Evolutionary conservation across 768 basidiomycete species (phyloP).

Genomic region (Russula earlei): DNA sequence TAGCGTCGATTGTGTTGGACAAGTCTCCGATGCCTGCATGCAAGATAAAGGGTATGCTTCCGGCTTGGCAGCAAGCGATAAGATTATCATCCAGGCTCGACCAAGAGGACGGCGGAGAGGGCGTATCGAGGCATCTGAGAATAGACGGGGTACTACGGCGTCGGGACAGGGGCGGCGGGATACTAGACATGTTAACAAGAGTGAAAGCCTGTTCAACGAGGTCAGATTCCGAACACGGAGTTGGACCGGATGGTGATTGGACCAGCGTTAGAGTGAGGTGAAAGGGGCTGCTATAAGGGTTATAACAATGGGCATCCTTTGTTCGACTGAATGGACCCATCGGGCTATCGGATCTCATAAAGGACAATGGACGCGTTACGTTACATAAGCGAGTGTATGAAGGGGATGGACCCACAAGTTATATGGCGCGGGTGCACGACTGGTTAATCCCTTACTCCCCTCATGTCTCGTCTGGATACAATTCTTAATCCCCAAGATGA

Average conservation of each 20-base stretch:
- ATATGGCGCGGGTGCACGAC: slow-evolving; percentile 4
- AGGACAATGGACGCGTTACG: slow-evolving; percentile 11
- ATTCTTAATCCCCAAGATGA: slow-evolving; percentile 18
- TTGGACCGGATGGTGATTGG: too few relatives aligned
- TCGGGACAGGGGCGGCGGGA: background rate
- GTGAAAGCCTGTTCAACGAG: background rate
- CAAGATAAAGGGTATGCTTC: slow-evolving; percentile 18
- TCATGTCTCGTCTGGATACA: slow-evolving; percentile 20
- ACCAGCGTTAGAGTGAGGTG: too few relatives aligned
- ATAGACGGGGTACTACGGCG: slow-evolving; percentile 13
- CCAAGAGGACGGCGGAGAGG: slow-evolving; percentile 16
- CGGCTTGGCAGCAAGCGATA: slow-evolving; percentile 5
- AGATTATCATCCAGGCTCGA: slow-evolving; percentile 10
- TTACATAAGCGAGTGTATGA: slow-evolving; percentile 7
- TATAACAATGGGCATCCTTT: background rate
- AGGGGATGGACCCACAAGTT: background rate
- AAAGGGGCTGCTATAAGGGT: background rate
- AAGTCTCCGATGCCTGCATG: slow-evolving; percentile 1
- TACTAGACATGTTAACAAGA: slow-evolving; percentile 8
- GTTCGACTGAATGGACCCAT: background rate
- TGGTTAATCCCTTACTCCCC: background rate
- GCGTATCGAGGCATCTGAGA: slow-evolving; percentile 12
- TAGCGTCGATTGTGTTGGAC: background rate
- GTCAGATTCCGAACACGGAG: too few relatives aligned
- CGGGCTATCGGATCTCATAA: slow-evolving; percentile 18